Conservation (phyloP, 495 filamentous ascomycete genomes). For the Alectoria sarmentosa region DNA sequence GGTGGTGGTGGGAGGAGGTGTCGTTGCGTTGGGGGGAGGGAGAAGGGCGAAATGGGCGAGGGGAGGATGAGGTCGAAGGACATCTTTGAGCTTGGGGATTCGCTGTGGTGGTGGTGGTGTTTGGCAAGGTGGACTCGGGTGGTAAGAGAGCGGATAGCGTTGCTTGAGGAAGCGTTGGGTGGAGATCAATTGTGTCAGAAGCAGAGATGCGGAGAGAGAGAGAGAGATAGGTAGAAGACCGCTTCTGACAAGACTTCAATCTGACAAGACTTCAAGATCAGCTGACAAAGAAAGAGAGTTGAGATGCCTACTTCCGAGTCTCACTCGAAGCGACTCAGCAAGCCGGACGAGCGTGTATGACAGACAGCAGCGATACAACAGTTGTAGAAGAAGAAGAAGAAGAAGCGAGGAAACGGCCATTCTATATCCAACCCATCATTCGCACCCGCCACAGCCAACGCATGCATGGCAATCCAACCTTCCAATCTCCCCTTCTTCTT, state of each 20-base stretch:
- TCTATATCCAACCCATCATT: neutral
- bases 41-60: slow-evolving; percentile 21
- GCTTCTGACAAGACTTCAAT: neutral
- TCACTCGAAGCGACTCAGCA: neutral
- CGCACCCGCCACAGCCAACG: neutral
- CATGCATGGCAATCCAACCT: neutral
- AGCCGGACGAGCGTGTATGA: no score
- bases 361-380: no score
- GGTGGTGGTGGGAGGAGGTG: slow-evolving; percentile 21
- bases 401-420: neutral
- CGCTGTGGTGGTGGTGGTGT: slow-evolving; percentile 19
- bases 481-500: slow-evolving; percentile 6
- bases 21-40: slow-evolving; percentile 23
- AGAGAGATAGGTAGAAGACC: no score
- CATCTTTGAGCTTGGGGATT: slow-evolving; percentile 26
- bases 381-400: neutral
- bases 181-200: neutral
- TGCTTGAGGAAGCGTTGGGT: neutral
- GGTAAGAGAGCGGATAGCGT: neutral
- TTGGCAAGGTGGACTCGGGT: neutral
- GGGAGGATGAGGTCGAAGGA: slow-evolving; percentile 22
- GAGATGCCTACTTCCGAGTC: neutral
- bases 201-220: neutral
- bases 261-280: no score
- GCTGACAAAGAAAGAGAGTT: neutral